Evolutionary conservation across 352 stramenopile species (phyloP), one percentile per base, ranked within the genome.

Genomic region (Phytophthora boehmeriae): DNA sequence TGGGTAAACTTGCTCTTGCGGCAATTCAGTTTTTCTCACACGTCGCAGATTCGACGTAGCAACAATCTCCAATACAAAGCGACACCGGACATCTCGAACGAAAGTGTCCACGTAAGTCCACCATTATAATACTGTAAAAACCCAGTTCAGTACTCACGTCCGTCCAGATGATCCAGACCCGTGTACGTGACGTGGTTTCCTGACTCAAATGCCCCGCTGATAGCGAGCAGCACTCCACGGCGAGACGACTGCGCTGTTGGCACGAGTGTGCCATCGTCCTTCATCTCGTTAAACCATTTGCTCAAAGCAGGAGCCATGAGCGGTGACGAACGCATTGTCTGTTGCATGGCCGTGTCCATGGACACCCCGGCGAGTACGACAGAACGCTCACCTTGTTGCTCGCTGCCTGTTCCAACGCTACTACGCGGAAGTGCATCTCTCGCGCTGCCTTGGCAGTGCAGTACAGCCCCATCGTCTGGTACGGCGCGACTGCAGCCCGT

Each of bases 331-430:
- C 78, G 77, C 52, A 91, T 77, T 11, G 61, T 72, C 17, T 63
- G 38, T 48, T 92, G 76, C 84, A 96, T 97, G 54, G 78, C 77
- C 35, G 87, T 96, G 63, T 96, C 78, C 78, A 97, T 90, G 0
- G 87, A n/a, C n/a, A 81, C 10, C 89, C 87, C 2, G 88, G 88
- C 28, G 88, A 88, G 56, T 96, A 96, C 58, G 80, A 93, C 9
- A 96, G 70, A 35, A 90, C 73, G 17, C 67, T 66, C 8, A 92
- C 58, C 27, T 60, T 71, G 25, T 58, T 63, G 16, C 43, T n/a
- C n/a, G n/a, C 17, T 20, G 27, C 60, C 59, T 91, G 78, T 58
- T 93, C 86, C 32, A 59, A 45, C 14, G 79, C 83, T 19, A 95
- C 49, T 25, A 92, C 78, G 46, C 70, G 57, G 48, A 83, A 75